These are phyloP conservation scores for Exophiala spinifera DNA, from an alignment of 2,329 filamentous ascomycete species.

Conservation along the genomic window DNA sequence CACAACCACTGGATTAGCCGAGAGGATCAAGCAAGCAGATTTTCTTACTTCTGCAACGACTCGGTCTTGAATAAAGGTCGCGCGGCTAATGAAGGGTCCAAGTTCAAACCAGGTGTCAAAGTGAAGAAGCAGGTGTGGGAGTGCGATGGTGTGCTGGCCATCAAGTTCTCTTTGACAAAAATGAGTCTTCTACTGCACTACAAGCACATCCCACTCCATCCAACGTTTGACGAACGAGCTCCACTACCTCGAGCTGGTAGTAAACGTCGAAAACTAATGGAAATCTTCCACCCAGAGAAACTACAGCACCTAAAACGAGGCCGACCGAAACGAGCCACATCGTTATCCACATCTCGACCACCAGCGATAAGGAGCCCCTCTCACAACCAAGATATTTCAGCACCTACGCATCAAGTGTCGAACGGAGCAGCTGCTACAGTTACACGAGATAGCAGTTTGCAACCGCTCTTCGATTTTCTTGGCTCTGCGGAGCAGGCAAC, in stretches of 20 bases:
- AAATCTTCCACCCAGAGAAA: constrained; percentile 26
- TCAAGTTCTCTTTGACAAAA: constrained; percentile 29
- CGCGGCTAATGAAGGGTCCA: constrained; percentile 26
- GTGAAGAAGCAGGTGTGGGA: constrained; percentile 26
- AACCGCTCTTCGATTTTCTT: constrained; percentile 27
- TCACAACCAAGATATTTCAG: constrained; percentile 11
- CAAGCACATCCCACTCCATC: constrained; percentile 26
- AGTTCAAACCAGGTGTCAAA: constrained; percentile 16
- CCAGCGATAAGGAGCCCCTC: background rate
- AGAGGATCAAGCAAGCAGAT: constrained; percentile 26
- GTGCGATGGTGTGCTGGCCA: constrained; percentile 22
- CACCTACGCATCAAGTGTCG: constrained; percentile 7
- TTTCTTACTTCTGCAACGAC: constrained; percentile 29
- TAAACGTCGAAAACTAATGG: constrained; percentile 22
- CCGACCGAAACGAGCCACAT: constrained; percentile 6
- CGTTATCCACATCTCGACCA: constrained; percentile 2
- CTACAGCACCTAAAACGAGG: constrained; percentile 7
- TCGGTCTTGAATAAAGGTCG: constrained; percentile 27
- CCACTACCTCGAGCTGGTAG: constrained; percentile 21
- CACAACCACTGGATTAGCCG: constrained; percentile 29
- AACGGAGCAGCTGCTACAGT: background rate
- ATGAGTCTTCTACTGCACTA: constrained; percentile 26
- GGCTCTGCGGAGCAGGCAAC: constrained; percentile 13
- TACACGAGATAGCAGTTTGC: constrained; percentile 10
- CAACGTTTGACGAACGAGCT: constrained; percentile 27